Evolutionary conservation across 1,139 yeast genomes (phyloP).

Genomic region (Lodderomyces beijingensis): DNA sequence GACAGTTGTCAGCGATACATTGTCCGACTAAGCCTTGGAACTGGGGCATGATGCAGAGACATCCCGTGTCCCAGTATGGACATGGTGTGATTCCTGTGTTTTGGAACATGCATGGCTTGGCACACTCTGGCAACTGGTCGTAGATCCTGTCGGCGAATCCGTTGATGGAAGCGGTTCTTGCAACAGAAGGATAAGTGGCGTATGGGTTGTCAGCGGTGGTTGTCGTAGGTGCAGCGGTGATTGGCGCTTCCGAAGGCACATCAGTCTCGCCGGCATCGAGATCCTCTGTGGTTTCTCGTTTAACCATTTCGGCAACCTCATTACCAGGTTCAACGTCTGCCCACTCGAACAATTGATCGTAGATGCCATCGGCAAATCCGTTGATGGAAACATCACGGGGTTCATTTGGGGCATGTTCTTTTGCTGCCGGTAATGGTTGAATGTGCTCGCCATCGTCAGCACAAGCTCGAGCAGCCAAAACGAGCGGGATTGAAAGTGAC

Average conservation of each 20-base stretch:
- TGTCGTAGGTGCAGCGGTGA: slow-evolving; percentile 4
- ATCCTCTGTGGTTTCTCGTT: too few species aligned
- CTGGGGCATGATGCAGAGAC: slow-evolving; percentile 32
- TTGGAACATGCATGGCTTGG: slow-evolving; percentile 24
- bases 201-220: slow-evolving; percentile 11
- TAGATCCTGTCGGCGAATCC: slow-evolving; percentile 35
- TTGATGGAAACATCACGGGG: neutral
- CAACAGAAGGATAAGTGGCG: slow-evolving; percentile 29
- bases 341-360: neutral
- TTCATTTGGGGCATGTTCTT: neutral
- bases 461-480: slow-evolving; percentile 4
- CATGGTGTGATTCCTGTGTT: slow-evolving; percentile 30
- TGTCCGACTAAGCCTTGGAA: slow-evolving; percentile 25
- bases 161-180: slow-evolving; percentile 31
- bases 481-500: slow-evolving; percentile 8
- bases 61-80: slow-evolving; percentile 38
- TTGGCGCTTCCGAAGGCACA: too few species aligned
- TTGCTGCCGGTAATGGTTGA: neutral
- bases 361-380: too few species aligned
- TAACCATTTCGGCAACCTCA: neutral
- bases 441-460: slow-evolving; percentile 3
- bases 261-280: too few species aligned
- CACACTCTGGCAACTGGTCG: slow-evolving; percentile 20
- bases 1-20: slow-evolving; percentile 26
- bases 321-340: neutral